Evolutionary conservation across 2,329 filamentous ascomycete species (phyloP).

Genomic region (Mollisiaceae sp.): DNA sequence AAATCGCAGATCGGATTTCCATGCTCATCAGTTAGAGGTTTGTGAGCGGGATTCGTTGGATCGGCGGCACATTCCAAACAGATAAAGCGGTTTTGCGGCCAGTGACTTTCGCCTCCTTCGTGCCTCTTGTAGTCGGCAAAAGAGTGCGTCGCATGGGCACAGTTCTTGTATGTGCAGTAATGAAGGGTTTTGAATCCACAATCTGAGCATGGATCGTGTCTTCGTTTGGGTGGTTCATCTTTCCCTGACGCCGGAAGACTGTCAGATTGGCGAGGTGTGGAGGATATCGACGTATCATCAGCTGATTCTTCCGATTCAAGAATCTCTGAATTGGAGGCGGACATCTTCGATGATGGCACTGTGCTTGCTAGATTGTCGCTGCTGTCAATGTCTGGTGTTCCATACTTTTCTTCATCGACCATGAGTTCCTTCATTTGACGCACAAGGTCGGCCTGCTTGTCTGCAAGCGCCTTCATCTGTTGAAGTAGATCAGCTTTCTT

Average conservation of each 20-base stretch:
- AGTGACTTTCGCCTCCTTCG: conserved; percentile 28
- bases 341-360: conserved; percentile 1
- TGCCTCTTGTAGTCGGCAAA: conserved; percentile 29
- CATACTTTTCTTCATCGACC: background rate
- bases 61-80: conserved; percentile 23
- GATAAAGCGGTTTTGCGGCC: conserved; percentile 27
- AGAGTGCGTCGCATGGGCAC: conserved; percentile 16
- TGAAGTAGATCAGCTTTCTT: background rate
- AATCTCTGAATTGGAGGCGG: conserved; percentile 10
- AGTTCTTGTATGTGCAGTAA: conserved; percentile 18
- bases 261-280: conserved; percentile 13
- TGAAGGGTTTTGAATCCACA: conserved; percentile 16
- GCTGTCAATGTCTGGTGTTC: background rate
- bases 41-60: background rate
- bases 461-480: background rate
- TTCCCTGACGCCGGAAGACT: background rate
- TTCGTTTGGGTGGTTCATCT: background rate
- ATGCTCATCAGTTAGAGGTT: background rate
- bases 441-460: background rate
- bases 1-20: conserved; percentile 21
- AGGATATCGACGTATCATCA: conserved; percentile 26
- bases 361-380: background rate
- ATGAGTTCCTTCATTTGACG: background rate
- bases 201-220: conserved; percentile 8
- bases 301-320: conserved; percentile 13